Percentiles rank a stretch among this genome's conserved stretches.
Evolutionary conservation across 148 eudicot genomes (phyloP).

Genomic region (Rhododendron vialii): DNA sequence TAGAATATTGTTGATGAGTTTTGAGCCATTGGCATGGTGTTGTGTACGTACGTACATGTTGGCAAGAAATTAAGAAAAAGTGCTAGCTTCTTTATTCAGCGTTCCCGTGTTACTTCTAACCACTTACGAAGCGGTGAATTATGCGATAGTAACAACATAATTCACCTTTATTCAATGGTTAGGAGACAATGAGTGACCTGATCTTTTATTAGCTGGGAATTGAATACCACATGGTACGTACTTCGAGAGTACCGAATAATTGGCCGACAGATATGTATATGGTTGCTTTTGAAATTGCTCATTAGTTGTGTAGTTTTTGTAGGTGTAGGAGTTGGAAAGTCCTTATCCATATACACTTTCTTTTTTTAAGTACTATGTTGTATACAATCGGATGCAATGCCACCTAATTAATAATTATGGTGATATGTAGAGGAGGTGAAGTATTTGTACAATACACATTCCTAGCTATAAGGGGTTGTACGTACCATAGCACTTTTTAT

Average conservation of each 20-base stretch:
- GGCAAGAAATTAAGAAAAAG: background rate
- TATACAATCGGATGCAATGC: conserved; percentile 2
- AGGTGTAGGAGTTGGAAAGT: conserved; percentile 5
- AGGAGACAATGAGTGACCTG: background rate
- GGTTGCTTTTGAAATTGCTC: conserved; percentile 7
- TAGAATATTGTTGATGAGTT: background rate
- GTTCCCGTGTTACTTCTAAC: background rate
- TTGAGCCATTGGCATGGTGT: background rate
- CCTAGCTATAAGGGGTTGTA: background rate
- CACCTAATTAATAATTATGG: background rate
- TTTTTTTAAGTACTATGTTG: too few relatives aligned
- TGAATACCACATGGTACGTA: too few relatives aligned
- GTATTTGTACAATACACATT: too few relatives aligned
- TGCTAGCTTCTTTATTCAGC: background rate
- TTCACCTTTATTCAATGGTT: background rate
- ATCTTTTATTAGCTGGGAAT: background rate
- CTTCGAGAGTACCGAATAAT: too few relatives aligned
- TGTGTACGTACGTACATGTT: background rate
- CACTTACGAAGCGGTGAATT: background rate
- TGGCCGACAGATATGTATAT: background rate
- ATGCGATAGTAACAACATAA: too few relatives aligned
- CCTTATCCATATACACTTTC: conserved; percentile 14
- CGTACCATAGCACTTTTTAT: too few relatives aligned
- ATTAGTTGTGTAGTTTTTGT: background rate
- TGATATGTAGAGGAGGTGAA: background rate